Conservation (phyloP, 768 basidiomycete species). For the Obba rivulosa region DNA sequence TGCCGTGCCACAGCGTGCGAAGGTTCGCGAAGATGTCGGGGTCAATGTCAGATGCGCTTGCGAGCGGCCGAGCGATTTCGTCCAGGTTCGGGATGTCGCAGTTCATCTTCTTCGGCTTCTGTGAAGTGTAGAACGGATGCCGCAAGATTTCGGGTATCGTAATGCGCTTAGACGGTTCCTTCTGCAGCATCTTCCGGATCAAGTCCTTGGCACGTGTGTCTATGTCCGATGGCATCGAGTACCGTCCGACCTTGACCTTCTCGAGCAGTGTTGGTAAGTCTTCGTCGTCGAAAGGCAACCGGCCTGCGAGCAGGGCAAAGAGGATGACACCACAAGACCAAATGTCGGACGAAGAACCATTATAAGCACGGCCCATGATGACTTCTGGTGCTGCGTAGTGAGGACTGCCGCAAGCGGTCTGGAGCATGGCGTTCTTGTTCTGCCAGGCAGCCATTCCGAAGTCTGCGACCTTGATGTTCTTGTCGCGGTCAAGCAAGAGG, state of each 20-base stretch:
- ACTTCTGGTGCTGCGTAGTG: constrained; percentile 96
- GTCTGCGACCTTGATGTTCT: constrained; percentile 92
- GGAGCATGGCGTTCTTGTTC: constrained; percentile 53
- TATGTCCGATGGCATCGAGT: constrained; percentile 69
- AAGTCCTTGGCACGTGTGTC: constrained; percentile 70
- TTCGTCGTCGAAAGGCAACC: constrained; percentile 92
- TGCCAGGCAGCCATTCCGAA: constrained; percentile 99
- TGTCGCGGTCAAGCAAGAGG: constrained; percentile 74
- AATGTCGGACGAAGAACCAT: constrained; percentile 86
- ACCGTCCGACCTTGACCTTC: constrained; percentile 72
- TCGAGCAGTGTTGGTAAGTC: constrained; percentile 71
- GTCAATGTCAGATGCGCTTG: constrained; percentile 64
- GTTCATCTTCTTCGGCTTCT: constrained; percentile 39
- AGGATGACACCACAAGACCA: constrained; percentile 97
- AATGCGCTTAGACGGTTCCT: constrained; percentile 69
- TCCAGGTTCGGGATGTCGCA: constrained; percentile 54
- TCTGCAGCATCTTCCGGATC: constrained; percentile 74
- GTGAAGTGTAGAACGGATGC: constrained; percentile 74
- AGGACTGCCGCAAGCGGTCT: constrained; percentile 89
- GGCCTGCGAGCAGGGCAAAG: constrained; percentile 80
- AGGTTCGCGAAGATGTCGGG: constrained; percentile 87
- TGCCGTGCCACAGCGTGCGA: constrained; percentile 86
- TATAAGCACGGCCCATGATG: constrained; percentile 74
- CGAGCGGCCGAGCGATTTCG: constrained; percentile 65
- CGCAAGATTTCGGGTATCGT: constrained; percentile 73